Conservation (phyloP, 768 basidiomycete genomes). For the Agrocybe praecox region DNA sequence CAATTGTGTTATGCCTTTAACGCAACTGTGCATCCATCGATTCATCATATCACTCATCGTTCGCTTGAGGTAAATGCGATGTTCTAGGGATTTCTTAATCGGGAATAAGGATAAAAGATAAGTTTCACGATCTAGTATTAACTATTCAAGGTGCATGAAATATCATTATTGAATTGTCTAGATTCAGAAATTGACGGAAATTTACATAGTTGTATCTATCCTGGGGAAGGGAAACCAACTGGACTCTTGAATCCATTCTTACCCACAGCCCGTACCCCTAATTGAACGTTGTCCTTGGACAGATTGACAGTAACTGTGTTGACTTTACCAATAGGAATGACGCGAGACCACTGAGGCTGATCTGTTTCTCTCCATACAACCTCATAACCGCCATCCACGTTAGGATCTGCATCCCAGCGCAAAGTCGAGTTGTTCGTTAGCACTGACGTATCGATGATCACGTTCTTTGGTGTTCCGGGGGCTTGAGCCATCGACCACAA, state of each 20-base stretch:
- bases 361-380: conserved; percentile 53
- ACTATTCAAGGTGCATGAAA: neutral
- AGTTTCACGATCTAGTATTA: neutral
- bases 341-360: conserved; percentile 48
- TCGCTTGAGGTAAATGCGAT: neutral
- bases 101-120: neutral
- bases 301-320: conserved; percentile 40
- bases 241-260: conserved; percentile 55
- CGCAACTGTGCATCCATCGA: neutral
- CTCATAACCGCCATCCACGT: conserved; percentile 48
- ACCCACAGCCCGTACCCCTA: conserved; percentile 52
- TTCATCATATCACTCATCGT: neutral
- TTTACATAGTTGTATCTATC: neutral
- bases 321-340: conserved; percentile 49
- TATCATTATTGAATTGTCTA: neutral
- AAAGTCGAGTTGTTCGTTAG: conserved; percentile 59
- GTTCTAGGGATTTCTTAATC: neutral
- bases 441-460: conserved; percentile 45
- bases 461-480: conserved; percentile 53
- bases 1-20: neutral
- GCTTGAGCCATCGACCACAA: conserved; percentile 59
- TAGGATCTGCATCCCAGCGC: conserved; percentile 42
- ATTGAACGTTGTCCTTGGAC: conserved; percentile 54
- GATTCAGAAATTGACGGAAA: neutral
- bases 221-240: conserved; percentile 40